A percentile compares a stretch with the other conserved stretches of the same genome.
phyloP scores from a whole-genome alignment of 2,329 filamentous ascomycete species.

The Alternaria brassicae region DNA sequence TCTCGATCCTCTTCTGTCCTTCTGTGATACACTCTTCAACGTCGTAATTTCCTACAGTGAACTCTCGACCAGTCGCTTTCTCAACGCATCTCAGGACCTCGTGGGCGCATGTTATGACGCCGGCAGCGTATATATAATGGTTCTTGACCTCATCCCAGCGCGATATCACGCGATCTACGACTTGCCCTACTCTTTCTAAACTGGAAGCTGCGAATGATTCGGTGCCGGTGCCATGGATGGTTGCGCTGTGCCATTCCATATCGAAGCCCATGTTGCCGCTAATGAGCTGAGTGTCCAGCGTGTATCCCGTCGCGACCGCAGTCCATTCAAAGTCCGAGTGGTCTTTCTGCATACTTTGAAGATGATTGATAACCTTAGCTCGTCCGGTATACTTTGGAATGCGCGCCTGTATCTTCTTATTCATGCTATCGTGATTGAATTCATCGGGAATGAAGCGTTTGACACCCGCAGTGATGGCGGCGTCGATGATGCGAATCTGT shows the following conservation, averaged over 20 bases:
- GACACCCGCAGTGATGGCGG: conserved; percentile 50
- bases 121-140: conserved; percentile 47
- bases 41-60: conserved; percentile 42
- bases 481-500: conserved; percentile 49
- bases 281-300: conserved; percentile 42
- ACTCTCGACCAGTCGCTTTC: conserved; percentile 34
- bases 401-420: conserved; percentile 38
- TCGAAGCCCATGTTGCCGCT: conserved; percentile 49
- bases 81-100: conserved; percentile 43
- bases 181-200: conserved; percentile 39
- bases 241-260: conserved; percentile 51
- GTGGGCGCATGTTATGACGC: conserved; percentile 42
- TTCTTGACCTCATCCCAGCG: conserved; percentile 48
- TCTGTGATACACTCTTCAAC: conserved; percentile 48
- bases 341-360: conserved; percentile 23
- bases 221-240: conserved; percentile 46
- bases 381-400: conserved; percentile 40
- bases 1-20: conserved; percentile 43
- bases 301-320: conserved; percentile 45
- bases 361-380: conserved; percentile 40
- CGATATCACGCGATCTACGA: conserved; percentile 34
- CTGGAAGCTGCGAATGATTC: conserved; percentile 49
- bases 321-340: conserved; percentile 41
- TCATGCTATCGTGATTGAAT: conserved; percentile 49
- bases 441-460: conserved; percentile 53